Conservation (phyloP, 768 basidiomycete species). For the Postia placenta region DNA sequence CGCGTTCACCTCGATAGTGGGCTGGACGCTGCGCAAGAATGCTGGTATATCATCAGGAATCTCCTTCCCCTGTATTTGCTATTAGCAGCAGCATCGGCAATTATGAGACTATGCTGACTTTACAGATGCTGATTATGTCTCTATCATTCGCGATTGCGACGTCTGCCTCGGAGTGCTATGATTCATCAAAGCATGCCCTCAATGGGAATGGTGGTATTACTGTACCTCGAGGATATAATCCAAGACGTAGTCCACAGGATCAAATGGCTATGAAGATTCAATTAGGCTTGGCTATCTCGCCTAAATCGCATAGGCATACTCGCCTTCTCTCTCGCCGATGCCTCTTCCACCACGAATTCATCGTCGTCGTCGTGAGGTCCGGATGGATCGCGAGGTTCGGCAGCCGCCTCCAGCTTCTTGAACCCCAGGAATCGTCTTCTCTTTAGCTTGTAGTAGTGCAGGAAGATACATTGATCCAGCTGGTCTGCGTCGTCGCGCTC, state of each 20-base stretch:
- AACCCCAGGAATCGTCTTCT: background rate
- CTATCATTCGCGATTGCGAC: conserved; percentile 10
- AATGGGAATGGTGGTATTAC: background rate
- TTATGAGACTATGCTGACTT: background rate
- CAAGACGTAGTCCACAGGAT: conserved; percentile 10
- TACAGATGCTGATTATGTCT: conserved; percentile 5
- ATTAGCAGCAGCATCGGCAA: background rate
- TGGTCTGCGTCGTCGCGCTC: background rate
- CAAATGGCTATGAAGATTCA: background rate
- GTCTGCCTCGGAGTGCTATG: conserved; percentile 10
- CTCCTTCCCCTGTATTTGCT: background rate
- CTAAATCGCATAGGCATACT: background rate
- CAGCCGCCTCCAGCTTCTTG: conserved; percentile 6
- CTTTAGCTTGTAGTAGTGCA: conserved; percentile 14
- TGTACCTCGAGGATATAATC: conserved; percentile 12
- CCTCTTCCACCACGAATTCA: background rate
- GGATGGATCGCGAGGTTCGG: conserved; percentile 9
- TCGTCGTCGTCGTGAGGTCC: background rate
- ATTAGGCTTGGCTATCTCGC: background rate
- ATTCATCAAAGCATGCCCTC: too few species aligned
- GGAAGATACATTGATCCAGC: conserved; percentile 10
- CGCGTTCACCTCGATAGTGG: conserved; percentile 10
- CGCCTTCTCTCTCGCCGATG: background rate
- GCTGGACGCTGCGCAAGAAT: background rate
- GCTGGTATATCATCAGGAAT: conserved; percentile 5